Evolutionary conservation across 306 rosid species (phyloP), one percentile per base, ranked within the genome.

Genomic region (Bauhinia variegata): DNA sequence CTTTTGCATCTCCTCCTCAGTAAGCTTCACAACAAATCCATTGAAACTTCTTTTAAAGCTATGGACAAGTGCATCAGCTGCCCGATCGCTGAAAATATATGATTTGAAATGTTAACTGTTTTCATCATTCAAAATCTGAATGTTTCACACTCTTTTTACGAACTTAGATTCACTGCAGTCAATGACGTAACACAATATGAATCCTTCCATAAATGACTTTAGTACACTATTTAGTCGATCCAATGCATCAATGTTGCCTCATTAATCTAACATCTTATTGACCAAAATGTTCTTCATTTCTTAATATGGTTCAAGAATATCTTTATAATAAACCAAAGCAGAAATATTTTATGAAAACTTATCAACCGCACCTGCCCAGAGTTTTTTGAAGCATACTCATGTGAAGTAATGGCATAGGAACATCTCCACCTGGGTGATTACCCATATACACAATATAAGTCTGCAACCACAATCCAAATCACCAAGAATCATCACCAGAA

Each of bases 1-100:
- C 16, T 14, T 70, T 47, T 37, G 42, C 10, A 51, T 63, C 44
- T 64, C 77, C 18, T 71, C 77, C 23, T 39, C 28, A 1, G 53
- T 71, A 1, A 77, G 59, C 48, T 32, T 43, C 7, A 23, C 77
- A 12, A 46, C 74, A 60, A 77, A 77, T 14, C 82, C 82, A 14
- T 77, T 51, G 44, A 71, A 65, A 16, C 64, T 70, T 30, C 46
- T 71, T 48, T 65, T 49, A 64, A 13, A 71, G 47, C 77, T 77
- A 13, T 71, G 68, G 8, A 65, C 58, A 0, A 77, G 58, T 10
- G 54, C 1, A 10, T 70, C 54, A 8, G 30, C 11, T 48, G 63
- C 31, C 13, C 23, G 5, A 3, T 51, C 19, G 0, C 72, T 65
- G 60, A 4, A 57, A 0, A 1, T 9, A 55, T 12, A 15, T 8